Base-by-base conservation (phyloP, 2,329 filamentous ascomycete genomes). In the Nothophaeocryptopus gaeumannii region DNA sequence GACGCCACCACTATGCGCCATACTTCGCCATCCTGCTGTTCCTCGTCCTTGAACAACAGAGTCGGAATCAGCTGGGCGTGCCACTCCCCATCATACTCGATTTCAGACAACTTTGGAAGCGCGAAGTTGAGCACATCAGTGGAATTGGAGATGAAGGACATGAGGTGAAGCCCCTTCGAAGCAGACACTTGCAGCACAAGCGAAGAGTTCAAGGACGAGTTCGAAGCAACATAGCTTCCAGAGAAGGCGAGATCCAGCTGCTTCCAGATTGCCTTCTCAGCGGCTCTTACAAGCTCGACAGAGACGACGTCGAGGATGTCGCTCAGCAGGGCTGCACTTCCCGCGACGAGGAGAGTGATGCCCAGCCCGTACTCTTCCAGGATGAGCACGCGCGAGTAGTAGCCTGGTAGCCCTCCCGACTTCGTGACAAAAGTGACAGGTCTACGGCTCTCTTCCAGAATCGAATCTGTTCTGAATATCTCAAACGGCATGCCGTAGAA, bases 401-500 rank as follows among this genome's bases (percentile, higher is more conserved):
- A 78, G 2, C 69, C 70, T 1, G 72, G 72, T 1, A 74, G 53
- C 0, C 70, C 69, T 5, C 74, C 74, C 2, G 62, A 58, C 57
- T 78, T 78, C 2, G 74, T 75, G 32, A 72, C 62, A 53, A 77
- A 72, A 2, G 70, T 73, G 2, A 76, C 66, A 0, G 70, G 64
- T 10, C 72, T 62, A 5, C 54, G 59, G 9, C 65, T 72, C 12
- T 66, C 50, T 7, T 55, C 42, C 1, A 76, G 60, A 12, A 74
- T 65, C 5, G 63, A 62, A 34, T 72, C 66, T 2, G 69, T 72
- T 0, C 72, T 69, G 36, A 71, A 71, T 0, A 74, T 76, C 56
- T 77, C 74, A 70, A 73, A 78, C 0, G 74, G 74, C 63, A 73
- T 72, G 3, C 74, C 74, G 47, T 75, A 76, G 49, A 72, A 74